Conservation (phyloP, 129 eudicot species). For the Ambrosia trifida region DNA sequence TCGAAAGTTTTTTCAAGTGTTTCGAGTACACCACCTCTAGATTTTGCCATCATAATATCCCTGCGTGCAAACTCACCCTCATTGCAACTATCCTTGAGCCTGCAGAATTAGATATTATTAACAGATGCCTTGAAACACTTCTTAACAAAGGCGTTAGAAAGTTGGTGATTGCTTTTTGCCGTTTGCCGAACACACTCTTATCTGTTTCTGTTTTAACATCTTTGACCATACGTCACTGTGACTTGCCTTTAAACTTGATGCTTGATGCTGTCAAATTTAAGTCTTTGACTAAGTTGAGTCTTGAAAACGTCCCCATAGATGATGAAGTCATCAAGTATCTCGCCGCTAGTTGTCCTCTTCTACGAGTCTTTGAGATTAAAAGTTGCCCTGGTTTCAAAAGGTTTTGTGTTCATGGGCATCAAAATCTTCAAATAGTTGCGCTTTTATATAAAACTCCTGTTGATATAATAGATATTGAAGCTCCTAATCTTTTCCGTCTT, state of each 20-base stretch:
- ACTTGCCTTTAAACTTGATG: constrained; percentile 5
- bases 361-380: neutral
- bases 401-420: too few species aligned
- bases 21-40: neutral
- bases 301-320: neutral
- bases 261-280: neutral
- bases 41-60: neutral
- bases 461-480: neutral
- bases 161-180: neutral
- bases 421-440: neutral
- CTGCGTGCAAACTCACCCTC: neutral
- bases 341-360: neutral
- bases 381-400: too few species aligned
- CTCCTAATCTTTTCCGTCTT: neutral
- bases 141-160: neutral
- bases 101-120: neutral
- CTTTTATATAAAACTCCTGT: neutral
- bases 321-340: neutral
- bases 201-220: neutral
- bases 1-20: too few species aligned
- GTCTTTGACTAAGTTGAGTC: neutral
- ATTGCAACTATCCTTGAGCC: neutral
- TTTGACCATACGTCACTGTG: neutral
- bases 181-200: neutral
- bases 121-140: neutral